These are phyloP conservation scores for Termitomyces sp. DNA, from an alignment of 768 basidiomycete genomes.

Conservation along the genomic window DNA sequence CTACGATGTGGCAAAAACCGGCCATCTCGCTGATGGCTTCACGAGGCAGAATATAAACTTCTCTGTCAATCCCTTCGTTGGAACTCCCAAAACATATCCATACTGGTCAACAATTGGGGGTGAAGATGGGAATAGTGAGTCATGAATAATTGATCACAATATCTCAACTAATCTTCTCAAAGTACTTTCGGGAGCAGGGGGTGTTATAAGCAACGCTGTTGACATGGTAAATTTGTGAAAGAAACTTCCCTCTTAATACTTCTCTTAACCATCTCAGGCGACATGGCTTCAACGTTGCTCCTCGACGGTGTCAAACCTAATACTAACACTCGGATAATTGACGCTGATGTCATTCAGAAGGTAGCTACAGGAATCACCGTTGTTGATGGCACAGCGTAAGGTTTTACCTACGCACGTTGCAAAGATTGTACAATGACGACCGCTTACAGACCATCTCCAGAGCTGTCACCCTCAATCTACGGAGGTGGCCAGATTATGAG, in stretches of 20 bases:
- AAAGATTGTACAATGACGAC: not conserved
- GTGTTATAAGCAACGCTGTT: constrained; percentile 19
- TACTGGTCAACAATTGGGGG: constrained; percentile 17
- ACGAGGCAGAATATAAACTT: constrained; percentile 13
- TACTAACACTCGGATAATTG: not conserved
- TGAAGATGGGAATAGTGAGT: constrained; percentile 20
- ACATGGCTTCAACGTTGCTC: constrained; percentile 17
- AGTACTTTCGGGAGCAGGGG: constrained; percentile 25
- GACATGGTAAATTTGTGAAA: constrained; percentile 17
- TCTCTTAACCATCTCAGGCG: not conserved
- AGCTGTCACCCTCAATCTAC: constrained; percentile 19
- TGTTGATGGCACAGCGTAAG: not conserved
- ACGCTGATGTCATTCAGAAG: not conserved
- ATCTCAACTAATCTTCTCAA: not conserved
- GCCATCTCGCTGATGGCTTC: constrained; percentile 23
- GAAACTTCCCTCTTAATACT: not conserved
- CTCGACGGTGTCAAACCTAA: constrained; percentile 14
- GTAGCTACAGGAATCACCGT: not conserved
- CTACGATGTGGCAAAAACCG: constrained; percentile 18
- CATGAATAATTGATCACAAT: not conserved
- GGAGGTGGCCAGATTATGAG: constrained; percentile 18
- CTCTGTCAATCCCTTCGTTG: constrained; percentile 2
- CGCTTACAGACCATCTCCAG: constrained; percentile 10
- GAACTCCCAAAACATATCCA: constrained; percentile 8
- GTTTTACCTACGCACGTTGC: not conserved